Percentiles rank a stretch among this genome's conserved stretches.
These are phyloP conservation scores for Pittosporum tobira DNA, from an alignment of 129 eudicot genomes.

Conservation along the genomic window DNA sequence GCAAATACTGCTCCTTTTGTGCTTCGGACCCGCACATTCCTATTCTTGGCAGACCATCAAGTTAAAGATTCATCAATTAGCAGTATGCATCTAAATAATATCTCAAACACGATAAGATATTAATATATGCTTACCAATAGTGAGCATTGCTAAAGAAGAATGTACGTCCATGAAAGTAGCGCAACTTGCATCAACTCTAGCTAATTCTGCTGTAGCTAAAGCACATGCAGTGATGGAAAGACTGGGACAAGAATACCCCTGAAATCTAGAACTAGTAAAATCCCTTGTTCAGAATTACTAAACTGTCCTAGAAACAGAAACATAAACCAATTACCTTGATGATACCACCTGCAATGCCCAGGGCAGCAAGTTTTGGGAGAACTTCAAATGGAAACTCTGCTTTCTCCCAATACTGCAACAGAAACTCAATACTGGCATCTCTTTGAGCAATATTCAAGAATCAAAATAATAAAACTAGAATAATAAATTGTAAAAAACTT, in stretches of 20 bases:
- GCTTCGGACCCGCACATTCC: slow-evolving; percentile 78
- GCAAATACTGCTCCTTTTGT: slow-evolving; percentile 79
- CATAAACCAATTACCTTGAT: slow-evolving; percentile 55
- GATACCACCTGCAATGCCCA: slow-evolving; percentile 81
- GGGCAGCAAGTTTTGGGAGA: slow-evolving; percentile 79
- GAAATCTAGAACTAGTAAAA: slow-evolving; percentile 11
- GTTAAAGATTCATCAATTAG: slow-evolving; percentile 9
- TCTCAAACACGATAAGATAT: neutral
- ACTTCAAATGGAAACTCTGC: slow-evolving; percentile 95
- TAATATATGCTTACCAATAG: slow-evolving; percentile 62
- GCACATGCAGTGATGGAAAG: slow-evolving; percentile 82
- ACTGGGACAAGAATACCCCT: slow-evolving; percentile 97
- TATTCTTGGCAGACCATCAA: slow-evolving; percentile 30
- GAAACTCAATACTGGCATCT: slow-evolving; percentile 20
- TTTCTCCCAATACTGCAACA: slow-evolving; percentile 92
- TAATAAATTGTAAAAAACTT: neutral
- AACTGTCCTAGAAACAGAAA: slow-evolving; percentile 3
- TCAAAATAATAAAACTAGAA: too few species aligned
- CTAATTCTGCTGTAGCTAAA: slow-evolving; percentile 71
- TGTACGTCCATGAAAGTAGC: slow-evolving; percentile 92
- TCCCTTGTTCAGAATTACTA: neutral
- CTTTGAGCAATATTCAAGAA: too few species aligned
- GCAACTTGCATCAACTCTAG: slow-evolving; percentile 98
- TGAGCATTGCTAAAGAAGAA: slow-evolving; percentile 95
- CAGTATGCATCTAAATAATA: neutral